Evolutionary conservation across 108 stramenopile genomes (phyloP), one percentile per base, ranked within the genome.

Genomic region (Parietichytrium sp.): DNA sequence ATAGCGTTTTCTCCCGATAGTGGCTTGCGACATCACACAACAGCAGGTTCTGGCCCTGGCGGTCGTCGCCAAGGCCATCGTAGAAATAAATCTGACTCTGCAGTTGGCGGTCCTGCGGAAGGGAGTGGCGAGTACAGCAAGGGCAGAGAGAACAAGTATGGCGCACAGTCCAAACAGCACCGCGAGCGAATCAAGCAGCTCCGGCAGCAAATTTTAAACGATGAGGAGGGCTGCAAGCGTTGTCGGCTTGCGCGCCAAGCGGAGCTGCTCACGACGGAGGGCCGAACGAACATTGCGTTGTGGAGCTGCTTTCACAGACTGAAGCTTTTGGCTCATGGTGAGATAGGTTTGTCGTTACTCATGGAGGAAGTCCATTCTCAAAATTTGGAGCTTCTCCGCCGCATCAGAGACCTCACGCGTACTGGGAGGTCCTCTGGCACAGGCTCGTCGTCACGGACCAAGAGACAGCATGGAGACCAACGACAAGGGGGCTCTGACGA

Each of bases 291-390:
- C 42, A 42, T 42, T 15, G 61, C 61, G 33, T 25, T 72, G 6
- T 72, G 61, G 61, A 72, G 61, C 61, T 72, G 61, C 20, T 72
- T 72, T 27, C 61, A 72, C 61, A 33, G 61, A 18, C 29, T 72
- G 3, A 72, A 72, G 61, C 42, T 72, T 36, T 20, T 72, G 10
- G 18, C 61, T 0, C 61, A 72, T 27, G 61, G 61, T 6, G 61
- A 72, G 20, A 72, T 38, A 16, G 61, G 61, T 33, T 42, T 45
- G 10, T 45, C 61, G 33, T 42, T 72, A 13, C 61, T 45, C 61
- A 72, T 72, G 61, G 25, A 45, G 23, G 61, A 72, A 20, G 61
- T 72, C 42, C 45, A 45, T 20, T 72, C 61, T 16, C 61, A 72
- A 25, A 72, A 72, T 38, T 25, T 72, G 42, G 61, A 72, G 23